phyloP scores from a whole-genome alignment of 768 basidiomycete species.

The Agaricus sinodeliciosus region DNA sequence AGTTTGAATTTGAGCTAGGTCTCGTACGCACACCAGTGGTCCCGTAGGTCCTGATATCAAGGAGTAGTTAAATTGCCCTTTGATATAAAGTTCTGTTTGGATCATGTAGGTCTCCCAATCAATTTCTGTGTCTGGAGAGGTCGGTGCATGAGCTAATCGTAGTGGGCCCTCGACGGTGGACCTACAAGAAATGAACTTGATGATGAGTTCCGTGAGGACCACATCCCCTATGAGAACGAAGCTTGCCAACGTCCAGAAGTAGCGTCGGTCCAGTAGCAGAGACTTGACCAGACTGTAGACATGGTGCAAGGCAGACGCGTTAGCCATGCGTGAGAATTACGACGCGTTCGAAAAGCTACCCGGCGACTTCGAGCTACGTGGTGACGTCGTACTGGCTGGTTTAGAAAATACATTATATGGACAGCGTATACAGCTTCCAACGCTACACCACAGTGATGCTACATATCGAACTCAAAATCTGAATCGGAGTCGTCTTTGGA shows the following conservation, averaged over 20 bases:
- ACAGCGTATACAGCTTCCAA: too few relatives aligned
- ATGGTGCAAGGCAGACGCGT: constrained; percentile 14
- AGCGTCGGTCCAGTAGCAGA: constrained; percentile 46
- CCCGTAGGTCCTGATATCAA: constrained; percentile 86
- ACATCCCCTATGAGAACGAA: constrained; percentile 72
- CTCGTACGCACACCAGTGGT: constrained; percentile 65
- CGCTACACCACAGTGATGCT: too few relatives aligned
- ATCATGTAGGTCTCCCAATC: constrained; percentile 97
- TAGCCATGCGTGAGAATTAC: constrained; percentile 10
- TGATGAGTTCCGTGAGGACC: constrained; percentile 71
- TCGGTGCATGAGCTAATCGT: constrained; percentile 5
- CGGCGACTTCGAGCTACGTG: not conserved
- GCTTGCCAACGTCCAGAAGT: constrained; percentile 63
- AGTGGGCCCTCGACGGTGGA: constrained; percentile 14
- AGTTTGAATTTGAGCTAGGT: constrained; percentile 14
- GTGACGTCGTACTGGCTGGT: not conserved
- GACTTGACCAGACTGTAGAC: constrained; percentile 18
- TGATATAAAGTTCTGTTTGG: constrained; percentile 71
- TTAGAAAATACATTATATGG: not conserved
- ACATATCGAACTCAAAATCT: constrained; percentile 77
- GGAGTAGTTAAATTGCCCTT: constrained; percentile 80
- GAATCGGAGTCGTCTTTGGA: constrained; percentile 53
- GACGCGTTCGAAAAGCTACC: not conserved
- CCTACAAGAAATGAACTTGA: constrained; percentile 80
- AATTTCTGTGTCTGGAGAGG: constrained; percentile 84